Base-by-base conservation (phyloP, 148 eudicot genomes). In the Vaccinium macrocarpon region DNA sequence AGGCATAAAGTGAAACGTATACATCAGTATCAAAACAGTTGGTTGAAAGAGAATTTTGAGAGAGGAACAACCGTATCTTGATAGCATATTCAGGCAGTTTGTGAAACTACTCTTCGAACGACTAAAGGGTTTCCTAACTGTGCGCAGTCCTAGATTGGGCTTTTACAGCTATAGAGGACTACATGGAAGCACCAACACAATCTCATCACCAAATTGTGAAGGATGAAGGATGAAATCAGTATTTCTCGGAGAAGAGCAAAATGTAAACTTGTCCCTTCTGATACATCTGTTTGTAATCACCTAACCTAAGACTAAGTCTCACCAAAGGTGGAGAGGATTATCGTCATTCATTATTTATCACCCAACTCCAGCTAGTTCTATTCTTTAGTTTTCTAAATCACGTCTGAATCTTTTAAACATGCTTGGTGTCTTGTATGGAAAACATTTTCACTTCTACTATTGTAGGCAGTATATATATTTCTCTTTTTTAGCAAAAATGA, bases 71-170 rank as follows among this genome's bases (percentile, higher is more conserved):
- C 25, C 7, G 32, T 56, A 52, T 19, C 15, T 79, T 32, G 48
- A 53, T 56, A 29, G 10, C 49, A 2, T 79, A 16, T 79, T 4
- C 46, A 78, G 18, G 46, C 51, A 74, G 49, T 25, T 12, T 66
- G 32, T 66, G 42, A 27, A 25, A 27, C 72, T 66, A 25, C 35
- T 25, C 38, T 11, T 12, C 51, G 5, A 27, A 14, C 29, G 68
- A 61, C 9, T 29, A 5, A 78, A 78, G 32, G n/a, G 81, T 78
- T 78, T 27, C 73, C 42, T 27, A 4, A 68, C 18, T 12, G 16
- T 16, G 66, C 48, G 18, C 49, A 79, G 61, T 57, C 81, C 68
- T 38, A 56, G 50, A 57, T 79, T 79, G 68, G 38, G 49, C 51
- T 38, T 56, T 32, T 8, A 19, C 19, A 18, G 52, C 49, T 21